Base-by-base conservation (phyloP, 257 asterid genomes). In the Solanum phureja region DNA sequence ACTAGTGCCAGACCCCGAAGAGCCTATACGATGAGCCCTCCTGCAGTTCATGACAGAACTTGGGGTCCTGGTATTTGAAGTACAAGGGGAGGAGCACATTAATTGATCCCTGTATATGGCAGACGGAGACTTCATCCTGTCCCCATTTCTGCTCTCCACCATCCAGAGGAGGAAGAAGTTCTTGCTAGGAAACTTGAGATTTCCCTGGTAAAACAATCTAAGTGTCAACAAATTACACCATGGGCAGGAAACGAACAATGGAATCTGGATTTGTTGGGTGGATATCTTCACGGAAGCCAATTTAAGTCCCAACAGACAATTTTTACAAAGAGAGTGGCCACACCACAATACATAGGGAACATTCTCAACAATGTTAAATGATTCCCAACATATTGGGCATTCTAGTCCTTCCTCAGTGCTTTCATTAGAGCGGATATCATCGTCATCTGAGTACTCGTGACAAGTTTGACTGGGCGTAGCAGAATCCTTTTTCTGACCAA, bases 321-420 rank as follows among this genome's bases (percentile, higher is more conserved):
- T 94, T 93, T 93, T 96, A 95, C 99, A 96, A 16, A 96, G 91
- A 10, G 98, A 94, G 93, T 96, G 99, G 86, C 99, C 99, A 83
- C 98, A 96, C 99, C 98, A 96, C 58, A 96, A 89, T 82, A 94
- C 98, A 90, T 95, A 95, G 88, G 99, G 98, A 83, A 96, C 95
- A 66, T 95, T 95, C 94, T 96, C 99, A 33, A 96, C 99, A 86
- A 96, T 93, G 90, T 96, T 96, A 83, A 96, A 95, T 44, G 98
- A 96, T 88, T 96, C 99, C 94, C 98, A 96, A 91, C 99, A 96
- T 90, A 96, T 96, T 34, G 98, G 98, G 95, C 99, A 95, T 89
- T 96, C 98, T 84, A 96, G 92, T 40, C 93, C 98, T 92, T 96
- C 98, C 13, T 92, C 98, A 7, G 86, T 84, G 92, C 98, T 94